phyloP scores from a whole-genome alignment of 176 grass and related monocot species.

The Hsuehochloa calcarea region DNA sequence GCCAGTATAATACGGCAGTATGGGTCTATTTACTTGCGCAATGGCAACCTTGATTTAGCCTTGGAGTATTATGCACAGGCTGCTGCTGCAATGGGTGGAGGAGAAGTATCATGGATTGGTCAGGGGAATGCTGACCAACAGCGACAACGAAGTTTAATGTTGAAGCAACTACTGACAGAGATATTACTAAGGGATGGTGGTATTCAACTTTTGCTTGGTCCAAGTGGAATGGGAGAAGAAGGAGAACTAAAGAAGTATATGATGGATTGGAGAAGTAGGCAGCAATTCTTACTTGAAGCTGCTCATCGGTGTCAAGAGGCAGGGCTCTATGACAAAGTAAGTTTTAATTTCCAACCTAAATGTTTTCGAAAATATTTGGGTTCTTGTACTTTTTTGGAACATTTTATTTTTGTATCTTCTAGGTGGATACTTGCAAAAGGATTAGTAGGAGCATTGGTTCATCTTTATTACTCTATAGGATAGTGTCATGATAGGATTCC shows the following conservation, averaged over 20 bases:
- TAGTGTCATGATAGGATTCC: not conserved
- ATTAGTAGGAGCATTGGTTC: not conserved
- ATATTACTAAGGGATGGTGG: conserved; percentile 88
- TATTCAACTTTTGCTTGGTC: conserved; percentile 88
- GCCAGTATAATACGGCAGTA: conserved; percentile 81
- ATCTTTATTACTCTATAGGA: conserved; percentile 15
- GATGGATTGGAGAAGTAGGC: conserved; percentile 70
- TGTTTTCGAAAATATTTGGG: not conserved
- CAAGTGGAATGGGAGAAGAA: conserved; percentile 87
- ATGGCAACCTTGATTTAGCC: conserved; percentile 82
- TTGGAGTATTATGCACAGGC: conserved; percentile 93
- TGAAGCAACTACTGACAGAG: conserved; percentile 82
- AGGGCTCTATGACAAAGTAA: conserved; percentile 91
- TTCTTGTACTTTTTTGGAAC: not conserved
- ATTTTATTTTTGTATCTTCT: conserved; percentile 22
- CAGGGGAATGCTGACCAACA: conserved; percentile 65
- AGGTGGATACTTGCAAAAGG: not conserved
- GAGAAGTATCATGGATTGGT: conserved; percentile 73
- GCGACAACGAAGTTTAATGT: conserved; percentile 80
- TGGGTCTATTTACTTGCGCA: conserved; percentile 81
- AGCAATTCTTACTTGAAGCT: conserved; percentile 87
- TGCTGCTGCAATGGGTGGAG: conserved; percentile 87
- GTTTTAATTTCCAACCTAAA: conserved; percentile 18
- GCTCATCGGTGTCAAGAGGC: conserved; percentile 85
- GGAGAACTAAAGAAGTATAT: conserved; percentile 88